phyloP scores from a whole-genome alignment of 2,329 filamentous ascomycete species.

The Colletotrichum acutatum region DNA sequence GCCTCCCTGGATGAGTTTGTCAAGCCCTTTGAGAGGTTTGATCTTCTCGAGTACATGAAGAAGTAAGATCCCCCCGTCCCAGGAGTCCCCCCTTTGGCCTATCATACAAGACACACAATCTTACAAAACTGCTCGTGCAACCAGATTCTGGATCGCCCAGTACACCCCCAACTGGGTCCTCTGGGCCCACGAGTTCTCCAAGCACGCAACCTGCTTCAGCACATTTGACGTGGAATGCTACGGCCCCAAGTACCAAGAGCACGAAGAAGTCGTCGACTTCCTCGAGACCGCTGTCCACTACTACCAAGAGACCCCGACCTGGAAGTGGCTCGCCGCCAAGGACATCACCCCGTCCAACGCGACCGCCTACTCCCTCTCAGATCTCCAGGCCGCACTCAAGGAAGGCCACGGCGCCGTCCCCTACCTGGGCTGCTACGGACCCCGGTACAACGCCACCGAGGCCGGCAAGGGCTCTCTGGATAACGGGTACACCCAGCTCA shows the following conservation, averaged over 20 bases:
- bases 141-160: slow-evolving; percentile 65
- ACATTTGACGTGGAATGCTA: slow-evolving; percentile 75
- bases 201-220: slow-evolving; percentile 75
- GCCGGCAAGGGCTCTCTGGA: slow-evolving; percentile 66
- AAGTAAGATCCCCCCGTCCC: slow-evolving; percentile 46
- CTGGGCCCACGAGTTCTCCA: slow-evolving; percentile 76
- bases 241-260: slow-evolving; percentile 64
- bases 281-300: slow-evolving; percentile 70
- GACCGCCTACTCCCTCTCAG: slow-evolving; percentile 64
- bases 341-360: slow-evolving; percentile 68
- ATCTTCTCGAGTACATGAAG: slow-evolving; percentile 74
- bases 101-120: slow-evolving; percentile 41
- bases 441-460: slow-evolving; percentile 68
- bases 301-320: slow-evolving; percentile 69
- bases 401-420: slow-evolving; percentile 64
- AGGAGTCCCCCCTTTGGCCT: neutral
- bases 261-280: slow-evolving; percentile 72
- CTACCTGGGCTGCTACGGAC: slow-evolving; percentile 71
- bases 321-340: slow-evolving; percentile 64
- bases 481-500: slow-evolving; percentile 66
- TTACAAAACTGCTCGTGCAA: neutral
- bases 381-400: slow-evolving; percentile 62
- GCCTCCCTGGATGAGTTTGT: slow-evolving; percentile 69
- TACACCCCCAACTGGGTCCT: slow-evolving; percentile 66
- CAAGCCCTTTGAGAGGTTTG: slow-evolving; percentile 65